Conservation (phyloP, 345 rosid species). For the Gossypium longicalyx region DNA sequence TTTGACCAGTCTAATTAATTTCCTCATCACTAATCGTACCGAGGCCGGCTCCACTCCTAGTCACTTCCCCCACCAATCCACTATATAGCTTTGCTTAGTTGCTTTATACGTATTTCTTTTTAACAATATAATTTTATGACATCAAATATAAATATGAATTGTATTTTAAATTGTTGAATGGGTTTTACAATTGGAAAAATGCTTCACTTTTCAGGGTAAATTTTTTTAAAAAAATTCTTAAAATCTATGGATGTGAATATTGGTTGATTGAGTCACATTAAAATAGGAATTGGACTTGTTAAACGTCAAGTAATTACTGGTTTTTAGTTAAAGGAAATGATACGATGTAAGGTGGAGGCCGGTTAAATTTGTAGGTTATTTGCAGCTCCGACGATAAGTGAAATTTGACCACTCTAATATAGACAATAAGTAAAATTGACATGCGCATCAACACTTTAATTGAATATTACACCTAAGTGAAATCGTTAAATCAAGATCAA, state of each 20-base stretch:
- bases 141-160: too few species aligned
- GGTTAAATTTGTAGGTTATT: neutral
- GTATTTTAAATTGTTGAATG: too few species aligned
- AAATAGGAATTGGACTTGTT: neutral
- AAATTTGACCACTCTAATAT: neutral
- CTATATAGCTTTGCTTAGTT: too few species aligned
- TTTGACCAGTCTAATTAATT: conserved; percentile 11
- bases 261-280: neutral
- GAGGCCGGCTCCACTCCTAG: conserved; percentile 1
- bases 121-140: too few species aligned
- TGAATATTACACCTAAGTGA: too few species aligned
- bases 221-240: conserved; percentile 9
- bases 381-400: conserved; percentile 1
- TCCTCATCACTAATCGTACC: neutral
- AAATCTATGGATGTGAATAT: neutral
- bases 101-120: too few species aligned
- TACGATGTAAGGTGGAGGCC: neutral
- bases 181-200: neutral
- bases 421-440: neutral
- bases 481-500: too few species aligned
- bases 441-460: neutral
- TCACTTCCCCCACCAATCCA: neutral
- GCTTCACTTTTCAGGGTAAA: neutral
- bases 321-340: neutral
- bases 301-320: neutral